A percentile compares a stretch with the other conserved stretches of the same genome.
phyloP scores from a whole-genome alignment of 2,329 filamentous ascomycete genomes.

The Clarireedia sp. region DNA sequence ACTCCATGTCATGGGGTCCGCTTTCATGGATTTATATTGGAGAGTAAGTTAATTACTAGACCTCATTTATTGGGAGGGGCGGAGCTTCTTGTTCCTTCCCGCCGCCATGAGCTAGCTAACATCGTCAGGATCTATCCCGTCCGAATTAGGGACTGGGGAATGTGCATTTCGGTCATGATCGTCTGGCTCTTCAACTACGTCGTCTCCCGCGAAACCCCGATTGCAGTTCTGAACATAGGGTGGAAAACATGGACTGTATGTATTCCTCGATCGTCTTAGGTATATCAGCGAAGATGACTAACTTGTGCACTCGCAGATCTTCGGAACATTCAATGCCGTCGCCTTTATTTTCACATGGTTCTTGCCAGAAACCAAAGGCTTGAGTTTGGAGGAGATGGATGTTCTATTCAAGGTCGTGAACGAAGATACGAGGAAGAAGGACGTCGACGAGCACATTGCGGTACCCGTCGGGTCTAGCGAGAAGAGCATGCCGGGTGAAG shows the following conservation, averaged over 20 bases:
- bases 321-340: conserved; percentile 10
- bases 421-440: conserved; percentile 5
- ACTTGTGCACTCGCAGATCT: conserved; percentile 4
- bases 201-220: conserved; percentile 41
- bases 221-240: conserved; percentile 39
- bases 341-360: conserved; percentile 35
- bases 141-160: conserved; percentile 37
- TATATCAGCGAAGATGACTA: not conserved
- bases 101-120: not conserved
- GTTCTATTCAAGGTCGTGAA: conserved; percentile 11
- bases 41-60: not conserved
- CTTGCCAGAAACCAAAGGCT: conserved; percentile 14
- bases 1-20: conserved; percentile 3
- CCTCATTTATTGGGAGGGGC: too few species aligned
- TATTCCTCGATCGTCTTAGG: not conserved
- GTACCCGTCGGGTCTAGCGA: too few species aligned
- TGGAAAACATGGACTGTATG: conserved; percentile 28
- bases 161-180: conserved; percentile 39
- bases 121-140: not conserved
- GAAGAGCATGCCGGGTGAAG: too few species aligned
- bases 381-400: conserved; percentile 16
- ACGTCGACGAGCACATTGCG: conserved; percentile 4
- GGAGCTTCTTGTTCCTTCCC: too few species aligned
- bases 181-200: conserved; percentile 46
- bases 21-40: conserved; percentile 6